Evolutionary conservation across 306 rosid species (phyloP), one percentile per base, ranked within the genome.

Genomic region (Myrica gale): DNA sequence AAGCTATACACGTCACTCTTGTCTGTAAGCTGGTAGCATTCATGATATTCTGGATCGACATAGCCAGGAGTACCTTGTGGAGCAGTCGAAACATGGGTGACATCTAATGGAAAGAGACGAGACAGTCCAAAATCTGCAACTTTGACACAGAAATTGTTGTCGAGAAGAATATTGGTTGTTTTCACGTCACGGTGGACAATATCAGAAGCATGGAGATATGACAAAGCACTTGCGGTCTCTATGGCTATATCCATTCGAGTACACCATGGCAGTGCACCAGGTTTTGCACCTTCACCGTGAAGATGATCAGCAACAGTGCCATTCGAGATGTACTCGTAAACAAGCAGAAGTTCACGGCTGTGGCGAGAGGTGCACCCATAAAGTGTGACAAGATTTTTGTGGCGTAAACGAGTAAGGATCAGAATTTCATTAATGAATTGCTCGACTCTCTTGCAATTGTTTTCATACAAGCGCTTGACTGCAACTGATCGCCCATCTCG

Each of bases 21-120:
- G 47, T 66, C 67, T 1, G 96, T 90, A 6, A 94, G 92, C 76
- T 90, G 90, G 60, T 94, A 89, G 79, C 95, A 90, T 16, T 88
- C 83, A 13, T 88, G 93, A 81, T 92, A 92, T 37, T 92, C 97
- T 0, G 98, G 97, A 78, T 94, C 98, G 17, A 94, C 96, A 19
- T 94, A 94, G 32, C 98, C 98, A 0, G 98, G 98, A 71, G 98
- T 94, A 39, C 98, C 98, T 83, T 92, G 96, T 65, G 97, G 97
- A 63, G 90, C 95, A 5, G 97, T 94, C 43, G 97, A 94, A 41
- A 92, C 50, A 20, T 94, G 98, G 0, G 95, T 89, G 80, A 82
- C 90, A 44, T 89, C 54, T 0, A 13, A 51, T 1, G 98, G 98
- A 63, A 94, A 94, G 66, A 90, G 90, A 4, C 98, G 96, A 0